Conservation (phyloP, 106 monocot species). For the Apostasia shenzhenica region DNA sequence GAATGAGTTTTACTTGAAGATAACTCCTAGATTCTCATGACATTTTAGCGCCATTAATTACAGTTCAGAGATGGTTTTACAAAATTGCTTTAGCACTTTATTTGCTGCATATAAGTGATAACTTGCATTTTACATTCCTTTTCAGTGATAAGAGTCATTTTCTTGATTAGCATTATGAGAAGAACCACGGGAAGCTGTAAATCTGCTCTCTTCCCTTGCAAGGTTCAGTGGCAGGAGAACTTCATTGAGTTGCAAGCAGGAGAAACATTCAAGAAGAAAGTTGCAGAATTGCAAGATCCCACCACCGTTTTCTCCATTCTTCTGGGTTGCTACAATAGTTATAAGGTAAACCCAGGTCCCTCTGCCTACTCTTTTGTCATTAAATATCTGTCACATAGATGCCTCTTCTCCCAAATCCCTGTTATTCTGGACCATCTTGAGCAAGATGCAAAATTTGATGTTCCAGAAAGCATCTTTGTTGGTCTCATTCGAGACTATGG, state of each 20-base stretch:
- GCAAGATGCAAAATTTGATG: constrained; percentile 20
- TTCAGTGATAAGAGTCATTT: no score
- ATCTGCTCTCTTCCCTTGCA: constrained; percentile 17
- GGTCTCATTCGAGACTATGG: constrained; percentile 35
- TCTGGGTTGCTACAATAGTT: constrained; percentile 17
- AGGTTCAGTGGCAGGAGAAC: constrained; percentile 26
- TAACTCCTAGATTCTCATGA: no score
- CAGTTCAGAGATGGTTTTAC: no score
- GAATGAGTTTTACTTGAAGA: no score
- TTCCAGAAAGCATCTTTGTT: constrained; percentile 40
- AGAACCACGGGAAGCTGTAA: constrained; percentile 13
- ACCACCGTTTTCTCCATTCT: constrained; percentile 21
- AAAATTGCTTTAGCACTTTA: no score
- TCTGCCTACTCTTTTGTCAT: constrained; percentile 48
- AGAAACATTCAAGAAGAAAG: constrained; percentile 34
- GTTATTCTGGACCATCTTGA: constrained; percentile 40
- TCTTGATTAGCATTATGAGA: not conserved
- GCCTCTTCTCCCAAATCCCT: constrained; percentile 19
- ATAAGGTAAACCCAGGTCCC: constrained; percentile 21
- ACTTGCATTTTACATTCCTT: no score
- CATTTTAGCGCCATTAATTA: no score
- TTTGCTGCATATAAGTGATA: no score
- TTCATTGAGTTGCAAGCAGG: constrained; percentile 38
- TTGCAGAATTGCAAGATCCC: constrained; percentile 8
- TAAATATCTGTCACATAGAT: constrained; percentile 14